Evolutionary conservation across 2,329 filamentous ascomycete species (phyloP).

Genomic region (Furcasterigmium sp.): DNA sequence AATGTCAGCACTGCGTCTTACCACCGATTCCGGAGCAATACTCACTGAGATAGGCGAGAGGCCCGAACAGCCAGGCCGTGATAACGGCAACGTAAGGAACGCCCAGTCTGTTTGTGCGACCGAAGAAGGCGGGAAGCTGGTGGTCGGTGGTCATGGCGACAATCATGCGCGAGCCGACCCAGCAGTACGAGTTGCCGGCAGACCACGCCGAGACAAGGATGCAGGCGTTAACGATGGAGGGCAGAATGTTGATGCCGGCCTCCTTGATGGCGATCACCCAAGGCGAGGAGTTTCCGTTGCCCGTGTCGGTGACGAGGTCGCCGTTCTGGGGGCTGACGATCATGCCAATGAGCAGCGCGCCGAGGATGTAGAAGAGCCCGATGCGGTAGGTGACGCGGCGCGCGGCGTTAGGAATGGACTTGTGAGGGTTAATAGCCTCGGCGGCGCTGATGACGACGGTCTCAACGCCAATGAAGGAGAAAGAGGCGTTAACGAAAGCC

Average conservation of each 20-base stretch:
- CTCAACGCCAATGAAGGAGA: constrained; percentile 12
- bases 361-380: constrained; percentile 15
- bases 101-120: constrained; percentile 28
- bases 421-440: constrained; percentile 15
- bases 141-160: constrained; percentile 11
- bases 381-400: constrained; percentile 19
- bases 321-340: constrained; percentile 14
- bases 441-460: constrained; percentile 24
- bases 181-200: constrained; percentile 61
- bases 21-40: not conserved
- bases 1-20: not conserved
- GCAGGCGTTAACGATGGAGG: constrained; percentile 51
- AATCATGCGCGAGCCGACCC: constrained; percentile 21
- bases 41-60: constrained; percentile 32
- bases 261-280: constrained; percentile 47
- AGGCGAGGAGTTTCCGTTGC: constrained; percentile 40
- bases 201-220: constrained; percentile 70
- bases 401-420: constrained; percentile 16
- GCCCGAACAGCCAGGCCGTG: constrained; percentile 28
- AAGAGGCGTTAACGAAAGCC: constrained; percentile 4
- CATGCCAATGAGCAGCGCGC: constrained; percentile 15
- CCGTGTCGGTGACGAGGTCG: constrained; percentile 17
- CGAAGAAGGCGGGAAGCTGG: constrained; percentile 27
- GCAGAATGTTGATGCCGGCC: constrained; percentile 42
- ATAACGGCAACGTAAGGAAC: constrained; percentile 38